Base-by-base conservation (phyloP, 371 early-diverging fungal genomes). In the Coemansia sp. region DNA sequence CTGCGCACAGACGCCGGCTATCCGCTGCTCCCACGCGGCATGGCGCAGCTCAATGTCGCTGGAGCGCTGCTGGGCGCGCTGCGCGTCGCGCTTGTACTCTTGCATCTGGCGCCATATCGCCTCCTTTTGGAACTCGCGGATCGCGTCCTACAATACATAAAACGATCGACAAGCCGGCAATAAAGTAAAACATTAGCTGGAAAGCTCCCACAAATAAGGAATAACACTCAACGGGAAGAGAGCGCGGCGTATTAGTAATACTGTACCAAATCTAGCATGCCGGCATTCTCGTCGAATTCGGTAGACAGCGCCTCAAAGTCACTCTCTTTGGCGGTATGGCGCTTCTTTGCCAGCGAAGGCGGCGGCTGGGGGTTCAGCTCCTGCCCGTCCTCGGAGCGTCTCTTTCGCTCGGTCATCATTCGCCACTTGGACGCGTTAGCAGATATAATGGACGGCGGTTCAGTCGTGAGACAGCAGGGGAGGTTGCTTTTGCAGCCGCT, bases 61-160 rank as follows among this genome's bases (percentile, higher is more conserved):
- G 20, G 81, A 68, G 16, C 59, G 66, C 9, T 78, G 77, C 47
- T 70, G 66, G 11, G 84, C 81, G 6, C 82, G 65, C 12, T 74
- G 61, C 45, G 76, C 69, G 55, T 83, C 77, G 30, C 91, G 82
- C 74, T 89, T 89, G 80, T 91, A 92, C 63, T 90, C 90, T 71
- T 84, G 84, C 90, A 92, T 87, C 60, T 90, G 89, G 40, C 87
- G 80, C 81, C 84, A 88, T 20, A 93, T 89, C 9, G 91, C 92
- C 36, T 90, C 85, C 69, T 90, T 92, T 81, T 92, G 92, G 77
- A 85, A 90, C 51, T 75, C 59, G 48, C 71, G 68, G 41, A 83
- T 65, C 42, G 69, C 51, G n/a, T 80, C 80, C 83, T 83, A 78
- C 42, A 57, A 10, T 12, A 36, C 20, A 2, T 5, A 57, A 30